Conservation (phyloP, 164 flowering plant species). For the Liquidambar formosana region DNA sequence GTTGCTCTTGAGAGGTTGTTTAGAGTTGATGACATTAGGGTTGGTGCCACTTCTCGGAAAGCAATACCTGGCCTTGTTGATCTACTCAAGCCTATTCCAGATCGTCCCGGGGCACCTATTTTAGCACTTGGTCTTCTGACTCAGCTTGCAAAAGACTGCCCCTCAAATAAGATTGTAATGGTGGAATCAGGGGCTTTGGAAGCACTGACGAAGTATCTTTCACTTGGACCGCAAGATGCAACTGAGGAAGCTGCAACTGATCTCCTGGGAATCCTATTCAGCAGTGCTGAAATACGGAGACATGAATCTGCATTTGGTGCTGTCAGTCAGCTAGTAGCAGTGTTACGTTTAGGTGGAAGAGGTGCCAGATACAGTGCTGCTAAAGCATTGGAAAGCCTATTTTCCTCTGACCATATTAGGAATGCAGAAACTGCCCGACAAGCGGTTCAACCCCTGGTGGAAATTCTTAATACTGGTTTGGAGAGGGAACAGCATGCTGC, state of each 20-base stretch:
- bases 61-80: slow-evolving; percentile 94
- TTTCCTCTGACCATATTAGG: slow-evolving; percentile 88
- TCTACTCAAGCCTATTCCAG: slow-evolving; percentile 95
- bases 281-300: slow-evolving; percentile 83
- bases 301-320: slow-evolving; percentile 94
- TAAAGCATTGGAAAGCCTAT: slow-evolving; percentile 89
- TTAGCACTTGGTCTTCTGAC: slow-evolving; percentile 81
- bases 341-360: slow-evolving; percentile 91
- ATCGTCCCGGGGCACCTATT: slow-evolving; percentile 97
- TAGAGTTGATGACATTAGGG: slow-evolving; percentile 96
- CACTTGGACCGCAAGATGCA: slow-evolving; percentile 96
- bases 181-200: slow-evolving; percentile 96
- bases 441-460: slow-evolving; percentile 95
- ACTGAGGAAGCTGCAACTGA: slow-evolving; percentile 98
- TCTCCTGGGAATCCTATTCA: slow-evolving; percentile 75
- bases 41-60: slow-evolving; percentile 93
- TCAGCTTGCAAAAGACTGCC: slow-evolving; percentile 87
- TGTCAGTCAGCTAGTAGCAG: slow-evolving; percentile 94
- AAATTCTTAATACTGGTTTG: slow-evolving; percentile 87
- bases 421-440: slow-evolving; percentile 86
- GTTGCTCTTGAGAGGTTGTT: slow-evolving; percentile 93
- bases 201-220: slow-evolving; percentile 88
- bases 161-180: slow-evolving; percentile 83
- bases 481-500: slow-evolving; percentile 99
- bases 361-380: slow-evolving; percentile 95